Base-by-base conservation (phyloP, 129 eudicot genomes). In the Silybum marianum region DNA sequence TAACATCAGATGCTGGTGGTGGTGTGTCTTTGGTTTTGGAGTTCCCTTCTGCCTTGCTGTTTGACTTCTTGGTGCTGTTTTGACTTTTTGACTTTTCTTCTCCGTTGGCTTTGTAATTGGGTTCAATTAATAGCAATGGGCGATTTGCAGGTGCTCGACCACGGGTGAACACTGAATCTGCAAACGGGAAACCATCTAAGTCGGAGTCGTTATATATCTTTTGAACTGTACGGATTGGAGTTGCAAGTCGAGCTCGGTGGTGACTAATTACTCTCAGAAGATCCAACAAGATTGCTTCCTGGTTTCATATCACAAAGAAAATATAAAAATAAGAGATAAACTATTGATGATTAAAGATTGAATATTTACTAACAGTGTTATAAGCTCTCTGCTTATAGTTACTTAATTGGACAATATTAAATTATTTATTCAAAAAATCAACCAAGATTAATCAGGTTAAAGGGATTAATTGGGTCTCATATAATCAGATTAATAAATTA, bases 201-300 rank as follows among this genome's bases (percentile, higher is more conserved):
- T 95, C 97, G 30, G 96, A 72, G 70, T 95, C 97, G 23, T 82
- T 84, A 28, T 81, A 90, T 84, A 90, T 82, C 70, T 95, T 95
- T 73, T 92, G 97, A 72, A 95, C 95, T 34, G 99, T 90, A 42
- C 99, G 99, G 28, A 95, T 90, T 34, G 99, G 99, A 30, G 99
- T 95, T 77, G 99, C 99, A 77, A 95, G 92, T 30, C 99, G 94
- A 28, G 99, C 99, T 36, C 94, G 85, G 81, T 95, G 99, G 78
- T 95, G 97, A 72, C 90, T 86, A 69, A 95, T 89, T 72, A 95
- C 97, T 81, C 99, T 90, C 32, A 95, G 88, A 79, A 95, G 94
- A 83, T 95, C 99, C 84, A 95, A 76, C 86, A 95, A 84, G 44
- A 95, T 88, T 30, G 87, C 94, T 87, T 95, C 99, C 99, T 95